phyloP scores from a whole-genome alignment of 192 early-diverging fungal genomes.

The Spinellus fusiger region DNA sequence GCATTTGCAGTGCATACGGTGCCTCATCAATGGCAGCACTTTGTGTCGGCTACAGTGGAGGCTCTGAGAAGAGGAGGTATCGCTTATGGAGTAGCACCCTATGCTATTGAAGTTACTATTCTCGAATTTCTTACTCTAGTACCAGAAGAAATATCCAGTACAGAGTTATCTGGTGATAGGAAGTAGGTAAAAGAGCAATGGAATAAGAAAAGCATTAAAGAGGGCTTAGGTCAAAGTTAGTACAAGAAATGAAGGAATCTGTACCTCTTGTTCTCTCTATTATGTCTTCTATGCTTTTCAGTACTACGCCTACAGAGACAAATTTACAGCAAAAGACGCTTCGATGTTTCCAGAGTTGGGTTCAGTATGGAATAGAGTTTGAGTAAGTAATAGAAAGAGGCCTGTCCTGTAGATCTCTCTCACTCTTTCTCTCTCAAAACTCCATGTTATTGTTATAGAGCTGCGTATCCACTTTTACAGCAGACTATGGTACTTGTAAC shows the following conservation, averaged over 20 bases:
- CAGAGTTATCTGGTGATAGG: constrained; percentile 35
- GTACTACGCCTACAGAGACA: constrained; percentile 10
- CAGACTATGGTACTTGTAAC: constrained; percentile 34
- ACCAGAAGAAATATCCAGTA: constrained; percentile 47
- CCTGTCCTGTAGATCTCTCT: neutral
- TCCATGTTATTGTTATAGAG: constrained; percentile 21
- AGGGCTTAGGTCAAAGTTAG: constrained; percentile 14
- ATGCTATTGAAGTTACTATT: constrained; percentile 31
- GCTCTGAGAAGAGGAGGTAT: constrained; percentile 27
- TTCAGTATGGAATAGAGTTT: constrained; percentile 46
- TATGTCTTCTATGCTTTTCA: constrained; percentile 5
- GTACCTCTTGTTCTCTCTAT: constrained; percentile 25
- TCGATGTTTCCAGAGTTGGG: constrained; percentile 48
- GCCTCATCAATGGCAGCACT: constrained; percentile 44
- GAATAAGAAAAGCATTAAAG: neutral
- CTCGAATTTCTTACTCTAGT: constrained; percentile 50
- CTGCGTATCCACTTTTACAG: constrained; percentile 35
- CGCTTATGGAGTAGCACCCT: constrained; percentile 8
- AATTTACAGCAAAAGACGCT: constrained; percentile 40
- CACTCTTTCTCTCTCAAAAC: neutral
- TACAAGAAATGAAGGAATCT: constrained; percentile 22
- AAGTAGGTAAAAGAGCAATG: constrained; percentile 29
- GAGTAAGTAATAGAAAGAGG: constrained; percentile 32
- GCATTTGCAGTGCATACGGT: constrained; percentile 41
- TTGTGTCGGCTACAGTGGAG: constrained; percentile 37